phyloP scores from a whole-genome alignment of 2,329 filamentous ascomycete genomes.

The Fusarium sambucinum region DNA sequence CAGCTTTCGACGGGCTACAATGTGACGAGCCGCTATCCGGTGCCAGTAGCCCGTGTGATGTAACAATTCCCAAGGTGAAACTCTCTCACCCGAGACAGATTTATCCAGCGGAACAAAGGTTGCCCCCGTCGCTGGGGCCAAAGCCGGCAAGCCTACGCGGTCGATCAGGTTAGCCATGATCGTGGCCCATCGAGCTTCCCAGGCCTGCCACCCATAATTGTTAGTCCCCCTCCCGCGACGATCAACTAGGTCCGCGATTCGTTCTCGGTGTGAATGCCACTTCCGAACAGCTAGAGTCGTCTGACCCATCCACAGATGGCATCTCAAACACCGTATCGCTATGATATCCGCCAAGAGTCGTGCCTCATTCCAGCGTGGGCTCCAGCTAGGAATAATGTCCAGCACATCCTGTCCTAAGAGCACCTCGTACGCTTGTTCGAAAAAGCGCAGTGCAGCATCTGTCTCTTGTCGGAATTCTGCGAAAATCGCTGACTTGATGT shows the following conservation, averaged over 20 bases:
- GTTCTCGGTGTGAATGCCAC: constrained; percentile 82
- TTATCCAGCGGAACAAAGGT: constrained; percentile 71
- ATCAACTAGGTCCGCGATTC: constrained; percentile 82
- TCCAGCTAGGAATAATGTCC: constrained; percentile 91
- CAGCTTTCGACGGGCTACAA: constrained; percentile 64
- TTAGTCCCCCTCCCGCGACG: constrained; percentile 84
- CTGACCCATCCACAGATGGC: constrained; percentile 82
- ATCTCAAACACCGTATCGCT: constrained; percentile 83
- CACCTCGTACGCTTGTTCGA: constrained; percentile 86
- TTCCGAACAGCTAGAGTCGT: constrained; percentile 82
- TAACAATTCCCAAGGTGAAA: constrained; percentile 72
- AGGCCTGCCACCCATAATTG: constrained; percentile 94
- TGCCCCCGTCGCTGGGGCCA: constrained; percentile 58
- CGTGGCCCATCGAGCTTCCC: constrained; percentile 81
- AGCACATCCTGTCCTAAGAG: constrained; percentile 86
- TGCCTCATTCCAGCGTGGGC: constrained; percentile 90
- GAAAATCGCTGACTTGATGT: constrained; percentile 91
- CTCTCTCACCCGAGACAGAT: constrained; percentile 65
- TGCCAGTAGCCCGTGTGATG: constrained; percentile 78
- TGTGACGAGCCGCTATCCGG: constrained; percentile 69
- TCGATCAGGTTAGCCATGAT: constrained; percentile 73
- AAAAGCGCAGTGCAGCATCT: constrained; percentile 86
- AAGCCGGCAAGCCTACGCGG: constrained; percentile 63
- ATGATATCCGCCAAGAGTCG: constrained; percentile 86
- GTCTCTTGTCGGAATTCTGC: constrained; percentile 95